Base-by-base conservation (phyloP, 352 stramenopile genomes). In the Globisporangium polare region DNA sequence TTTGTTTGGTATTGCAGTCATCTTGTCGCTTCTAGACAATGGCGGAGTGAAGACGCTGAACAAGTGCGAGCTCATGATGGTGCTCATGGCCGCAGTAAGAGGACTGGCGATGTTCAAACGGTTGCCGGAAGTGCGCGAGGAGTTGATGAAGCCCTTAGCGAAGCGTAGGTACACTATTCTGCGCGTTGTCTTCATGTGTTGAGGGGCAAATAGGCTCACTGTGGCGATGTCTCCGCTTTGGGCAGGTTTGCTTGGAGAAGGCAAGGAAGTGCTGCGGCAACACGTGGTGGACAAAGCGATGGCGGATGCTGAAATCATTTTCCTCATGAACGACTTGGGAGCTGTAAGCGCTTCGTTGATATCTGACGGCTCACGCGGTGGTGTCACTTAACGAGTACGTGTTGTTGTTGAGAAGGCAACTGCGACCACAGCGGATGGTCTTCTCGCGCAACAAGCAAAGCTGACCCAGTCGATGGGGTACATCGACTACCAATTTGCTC, bases 301-400 rank as follows among this genome's bases (percentile, higher is more conserved):
- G n/a, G 74, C 71, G n/a, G 81, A 90, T 50, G 47, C 81, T 10
- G 79, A 90, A 52, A 77, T 90, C 35, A 58, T 90, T 24, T 90
- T 90, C 51, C 88, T 90, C 58, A 86, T 89, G 81, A 90, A 83
- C 55, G 81, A 89, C 24, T 60, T 90, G 2, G 79, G 88, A 41
- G 72, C 76, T 47, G 81, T 90, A 46, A 42, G 71, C 47, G 24
- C 1, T 9, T 12, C 17, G 29, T 37, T 53, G 7, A 24, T 53
- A 33, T 37, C 9, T 39, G 12, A 39, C 1, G 33, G 15, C 8
- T 15, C 1, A 39, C 33, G 15, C 26, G 35, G 13, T 22, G 10
- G 18, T 22, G 0, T 13, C 27, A 33, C 5, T 35, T 22, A n/a
- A 13, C 0, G 39, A 33, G 18, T 50, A 51, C 3, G 20, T 8